Percentiles rank a stretch among this genome's conserved stretches.
These are phyloP conservation scores for Cladosporium sp. DNA, from an alignment of 2,329 filamentous ascomycete species.

Conservation along the genomic window DNA sequence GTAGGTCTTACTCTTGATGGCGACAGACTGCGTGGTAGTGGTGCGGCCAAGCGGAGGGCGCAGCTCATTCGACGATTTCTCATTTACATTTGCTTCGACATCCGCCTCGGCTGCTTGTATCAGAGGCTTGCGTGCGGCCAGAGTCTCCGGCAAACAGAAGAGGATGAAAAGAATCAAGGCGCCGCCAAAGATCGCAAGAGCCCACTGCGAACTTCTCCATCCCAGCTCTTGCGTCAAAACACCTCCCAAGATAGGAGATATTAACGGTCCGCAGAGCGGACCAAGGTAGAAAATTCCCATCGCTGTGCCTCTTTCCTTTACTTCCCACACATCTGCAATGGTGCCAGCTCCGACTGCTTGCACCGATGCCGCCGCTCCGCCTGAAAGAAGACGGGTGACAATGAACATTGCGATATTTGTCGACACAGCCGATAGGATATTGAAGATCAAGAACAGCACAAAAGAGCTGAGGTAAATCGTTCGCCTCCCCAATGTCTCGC, in stretches of 20 bases:
- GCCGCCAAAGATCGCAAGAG: constrained; percentile 69
- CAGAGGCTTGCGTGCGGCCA: constrained; percentile 40
- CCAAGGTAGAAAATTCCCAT: constrained; percentile 85
- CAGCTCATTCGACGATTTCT: constrained; percentile 25
- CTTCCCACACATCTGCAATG: constrained; percentile 78
- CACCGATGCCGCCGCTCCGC: constrained; percentile 76
- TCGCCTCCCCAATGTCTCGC: constrained; percentile 68
- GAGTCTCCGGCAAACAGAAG: constrained; percentile 66
- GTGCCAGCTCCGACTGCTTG: constrained; percentile 83
- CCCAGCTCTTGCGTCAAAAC: constrained; percentile 66
- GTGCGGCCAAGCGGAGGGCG: constrained; percentile 46
- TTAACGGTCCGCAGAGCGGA: constrained; percentile 70
- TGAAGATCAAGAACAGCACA: constrained; percentile 69
- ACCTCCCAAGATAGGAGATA: constrained; percentile 76
- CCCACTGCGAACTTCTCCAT: constrained; percentile 79
- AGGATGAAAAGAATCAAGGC: constrained; percentile 57
- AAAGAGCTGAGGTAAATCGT: constrained; percentile 80
- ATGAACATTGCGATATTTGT: constrained; percentile 74
- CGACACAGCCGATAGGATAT: constrained; percentile 67
- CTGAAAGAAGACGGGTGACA: constrained; percentile 70
- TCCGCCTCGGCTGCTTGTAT: constrained; percentile 34
- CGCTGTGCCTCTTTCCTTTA: constrained; percentile 69
- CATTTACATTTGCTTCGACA: constrained; percentile 29
- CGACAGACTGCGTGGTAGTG: constrained; percentile 63
- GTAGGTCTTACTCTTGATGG: constrained; percentile 56